phyloP scores from a whole-genome alignment of 163 green algal species.

The Coccomyxa subellipsoidea region DNA sequence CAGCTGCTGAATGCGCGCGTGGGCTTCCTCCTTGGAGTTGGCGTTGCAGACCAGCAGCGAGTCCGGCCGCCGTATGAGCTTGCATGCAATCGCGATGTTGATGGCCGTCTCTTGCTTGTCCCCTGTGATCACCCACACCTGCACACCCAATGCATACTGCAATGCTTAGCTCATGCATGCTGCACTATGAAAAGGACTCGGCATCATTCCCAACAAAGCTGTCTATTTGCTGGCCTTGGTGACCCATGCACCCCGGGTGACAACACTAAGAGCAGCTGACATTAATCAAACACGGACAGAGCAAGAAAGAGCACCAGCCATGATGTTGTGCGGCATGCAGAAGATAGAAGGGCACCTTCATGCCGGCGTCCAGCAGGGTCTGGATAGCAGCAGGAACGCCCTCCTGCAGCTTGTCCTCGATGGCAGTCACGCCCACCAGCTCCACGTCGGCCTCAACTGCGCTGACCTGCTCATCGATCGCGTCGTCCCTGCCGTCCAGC shows the following conservation, averaged over 20 bases:
- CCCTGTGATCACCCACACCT: conserved; percentile 86
- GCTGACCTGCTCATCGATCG: conserved; percentile 50
- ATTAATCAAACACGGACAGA: too few species aligned
- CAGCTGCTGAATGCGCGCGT: conserved; percentile 23
- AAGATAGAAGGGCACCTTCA: conserved; percentile 63
- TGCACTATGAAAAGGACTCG: too few species aligned
- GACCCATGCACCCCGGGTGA: too few species aligned
- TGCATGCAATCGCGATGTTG: conserved; percentile 77
- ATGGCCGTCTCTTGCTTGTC: conserved; percentile 88
- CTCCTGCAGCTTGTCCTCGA: conserved; percentile 92
- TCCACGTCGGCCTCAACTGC: conserved; percentile 75
- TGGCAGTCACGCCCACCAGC: conserved; percentile 82
- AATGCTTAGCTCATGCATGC: too few species aligned
- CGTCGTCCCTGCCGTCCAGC: conserved; percentile 56
- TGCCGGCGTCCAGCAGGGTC: conserved; percentile 59
- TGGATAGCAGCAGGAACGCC: conserved; percentile 77
- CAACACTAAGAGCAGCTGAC: too few species aligned
- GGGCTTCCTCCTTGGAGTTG: conserved; percentile 27
- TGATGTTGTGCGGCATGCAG: too few species aligned
- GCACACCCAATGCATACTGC: conserved; percentile 15
- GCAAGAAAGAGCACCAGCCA: too few species aligned
- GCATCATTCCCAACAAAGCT: too few species aligned
- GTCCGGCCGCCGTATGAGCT: conserved; percentile 58
- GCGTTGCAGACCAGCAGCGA: conserved; percentile 61
- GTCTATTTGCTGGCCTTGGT: too few species aligned